These are phyloP conservation scores for Argentina anserina DNA, from an alignment of 306 rosid genomes.

Conservation along the genomic window DNA sequence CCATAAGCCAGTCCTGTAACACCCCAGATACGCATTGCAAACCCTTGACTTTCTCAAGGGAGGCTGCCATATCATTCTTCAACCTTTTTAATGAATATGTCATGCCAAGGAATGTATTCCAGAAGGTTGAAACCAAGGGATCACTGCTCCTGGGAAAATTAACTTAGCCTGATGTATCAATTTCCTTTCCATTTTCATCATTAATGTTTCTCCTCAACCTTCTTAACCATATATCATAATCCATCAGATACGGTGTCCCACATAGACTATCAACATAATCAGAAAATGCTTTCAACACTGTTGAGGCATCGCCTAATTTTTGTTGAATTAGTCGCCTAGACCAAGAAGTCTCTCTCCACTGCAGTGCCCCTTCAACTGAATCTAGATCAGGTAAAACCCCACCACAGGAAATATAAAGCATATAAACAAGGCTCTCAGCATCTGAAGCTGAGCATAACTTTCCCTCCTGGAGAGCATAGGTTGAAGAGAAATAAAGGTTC, in stretches of 20 bases:
- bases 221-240: constrained; percentile 89
- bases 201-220: constrained; percentile 74
- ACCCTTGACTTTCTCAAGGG: constrained; percentile 23
- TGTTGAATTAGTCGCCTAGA: constrained; percentile 92
- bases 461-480: constrained; percentile 92
- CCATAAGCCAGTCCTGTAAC: constrained; percentile 26
- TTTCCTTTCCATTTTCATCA: constrained; percentile 84
- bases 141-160: constrained; percentile 21
- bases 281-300: constrained; percentile 85
- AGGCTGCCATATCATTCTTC: constrained; percentile 18
- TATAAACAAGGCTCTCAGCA: constrained; percentile 93
- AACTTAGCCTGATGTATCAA: constrained; percentile 52
- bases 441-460: constrained; percentile 94
- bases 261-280: constrained; percentile 97
- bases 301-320: constrained; percentile 82
- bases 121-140: constrained; percentile 25
- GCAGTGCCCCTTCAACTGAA: constrained; percentile 92
- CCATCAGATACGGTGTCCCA: constrained; percentile 94
- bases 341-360: constrained; percentile 96
- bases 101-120: constrained; percentile 19
- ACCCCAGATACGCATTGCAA: constrained; percentile 12
- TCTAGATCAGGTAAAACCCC: constrained; percentile 78
- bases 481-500: constrained; percentile 93
- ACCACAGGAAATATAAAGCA: constrained; percentile 82
- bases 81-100: constrained; percentile 12